Evolutionary conservation across 164 flowering plant species (phyloP), one percentile per base, ranked within the genome.

Genomic region (Hamamelis virginiana): DNA sequence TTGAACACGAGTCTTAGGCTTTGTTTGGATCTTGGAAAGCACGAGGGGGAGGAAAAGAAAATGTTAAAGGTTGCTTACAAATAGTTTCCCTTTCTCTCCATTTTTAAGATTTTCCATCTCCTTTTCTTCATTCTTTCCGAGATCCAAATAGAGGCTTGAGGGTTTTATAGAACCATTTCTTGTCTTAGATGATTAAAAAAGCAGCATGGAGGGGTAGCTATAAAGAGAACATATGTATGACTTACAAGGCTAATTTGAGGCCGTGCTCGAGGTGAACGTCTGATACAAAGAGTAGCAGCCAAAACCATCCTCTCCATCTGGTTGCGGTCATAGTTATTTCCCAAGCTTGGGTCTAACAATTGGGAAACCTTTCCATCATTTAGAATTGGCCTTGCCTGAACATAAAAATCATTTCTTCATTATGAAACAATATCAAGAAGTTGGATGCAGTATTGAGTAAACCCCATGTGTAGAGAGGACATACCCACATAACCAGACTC

Each of bases 401-500:
- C 19, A 73, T 62, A 48, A 25, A 18, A 61, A 65, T 19, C 22
- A 67, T n/a, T 26, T 46, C 5, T 26, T 60, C 16, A 23, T 33
- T 61, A 25, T 45, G 63, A 61, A 46, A 67, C 23, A 33, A 43
- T 16, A n/a, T 56, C 58, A 15, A 26, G 41, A 33, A 33, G 41
- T 33, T 33, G 6, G 41, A 56, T 33, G 51, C 0, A 65, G 65
- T 46, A 21, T 15, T 10, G 58, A 58, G 56, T 38, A 52, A 57
- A 41, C 16, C 50, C 55, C 28, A 62, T 21, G 19, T 61, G 52
- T 28, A n/a, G 27, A 58, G 9, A 70, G 59, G 43, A 77, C 93
- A 62, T 89, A 92, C 99, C 99, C 98, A 95, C 90, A 91, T 86
- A 64, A 95, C 93, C 62, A 95, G 77, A 87, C 99, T 95, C 83